Evolutionary conservation across 208 protist genomes (phyloP), one percentile per base, ranked within the genome.

Genomic region (Acanthamoeba rhysodes): DNA sequence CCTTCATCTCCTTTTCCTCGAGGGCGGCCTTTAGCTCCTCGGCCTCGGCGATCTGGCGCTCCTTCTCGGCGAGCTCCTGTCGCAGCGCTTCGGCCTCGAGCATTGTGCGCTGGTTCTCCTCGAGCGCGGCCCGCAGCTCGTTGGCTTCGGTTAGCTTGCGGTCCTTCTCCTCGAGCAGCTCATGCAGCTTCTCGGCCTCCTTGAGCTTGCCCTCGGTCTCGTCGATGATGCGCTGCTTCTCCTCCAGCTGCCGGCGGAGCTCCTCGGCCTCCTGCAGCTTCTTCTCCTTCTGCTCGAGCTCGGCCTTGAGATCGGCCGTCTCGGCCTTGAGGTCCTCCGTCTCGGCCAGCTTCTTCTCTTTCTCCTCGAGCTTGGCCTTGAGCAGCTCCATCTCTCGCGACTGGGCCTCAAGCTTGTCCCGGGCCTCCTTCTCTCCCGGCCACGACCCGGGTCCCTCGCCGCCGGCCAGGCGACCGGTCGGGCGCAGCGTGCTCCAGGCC

Each of bases 151-250:
- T 24, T 0, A 87, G 78, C 78, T 87, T 87, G 27, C 53, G 78
- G n/a, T 87, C 78, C 78, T 87, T 87, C 78, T 87, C 78, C 22
- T 57, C 78, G n/a, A 87, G 78, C 48, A 87, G 50, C 14, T 48
- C 24, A 12, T 64, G 78, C 78, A 87, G 53, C 53, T 87, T 64
- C 50, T 87, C 78, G 78, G 48, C 78, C 32, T 87, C 78, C 78
- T 87, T 87, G 29, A 87, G 78, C 53, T 87, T 87, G 78, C 8
- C 27, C 53, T 87, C 48, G 41, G 78, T 87, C 50, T 87, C 53
- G 48, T 87, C 78, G 78, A 87, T 87, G 78, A 87, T 87, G n/a
- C 27, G 20, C 32, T 87, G 78, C 50, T 87, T 87, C 53, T 87
- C 78, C 50, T 87, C 78, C 18, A 87, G 53, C 78, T 48, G 27